phyloP scores from a whole-genome alignment of 305 asterid genomes.

The Solanum hybrid region DNA sequence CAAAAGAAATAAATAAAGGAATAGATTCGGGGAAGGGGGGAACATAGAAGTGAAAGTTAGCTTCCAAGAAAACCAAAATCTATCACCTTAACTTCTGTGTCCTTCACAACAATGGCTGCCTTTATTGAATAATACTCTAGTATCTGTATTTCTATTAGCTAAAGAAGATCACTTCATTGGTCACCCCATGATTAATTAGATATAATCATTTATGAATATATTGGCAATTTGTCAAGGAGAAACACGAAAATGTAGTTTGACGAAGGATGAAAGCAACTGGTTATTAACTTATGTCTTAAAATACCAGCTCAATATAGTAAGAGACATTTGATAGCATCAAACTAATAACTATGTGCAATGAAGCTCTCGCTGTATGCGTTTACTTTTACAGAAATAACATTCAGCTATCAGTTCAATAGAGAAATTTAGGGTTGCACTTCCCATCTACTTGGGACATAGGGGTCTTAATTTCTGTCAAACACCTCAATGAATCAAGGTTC shows the following conservation, averaged over 20 bases:
- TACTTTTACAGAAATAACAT: neutral
- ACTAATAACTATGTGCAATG: neutral
- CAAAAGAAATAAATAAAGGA: neutral
- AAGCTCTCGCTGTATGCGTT: neutral
- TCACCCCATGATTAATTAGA: neutral
- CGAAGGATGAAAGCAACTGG: neutral
- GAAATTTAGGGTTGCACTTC: neutral
- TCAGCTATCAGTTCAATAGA: neutral
- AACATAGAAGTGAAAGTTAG: neutral
- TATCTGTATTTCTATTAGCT: neutral
- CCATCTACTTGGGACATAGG: neutral
- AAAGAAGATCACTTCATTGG: neutral
- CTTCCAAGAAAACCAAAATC: neutral
- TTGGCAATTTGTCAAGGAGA: neutral
- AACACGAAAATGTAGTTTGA: neutral
- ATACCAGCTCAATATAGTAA: neutral
- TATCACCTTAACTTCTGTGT: neutral
- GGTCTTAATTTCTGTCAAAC: neutral
- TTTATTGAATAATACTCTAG: neutral
- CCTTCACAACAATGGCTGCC: neutral
- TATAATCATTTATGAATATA: neutral
- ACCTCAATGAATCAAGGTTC: neutral
- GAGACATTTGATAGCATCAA: neutral
- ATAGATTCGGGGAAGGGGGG: neutral
- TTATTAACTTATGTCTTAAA: neutral